Percentiles rank a stretch among this genome's conserved stretches.
Evolutionary conservation across 2,329 filamentous ascomycete species (phyloP).

Genomic region (Penicillium oxalicum): DNA sequence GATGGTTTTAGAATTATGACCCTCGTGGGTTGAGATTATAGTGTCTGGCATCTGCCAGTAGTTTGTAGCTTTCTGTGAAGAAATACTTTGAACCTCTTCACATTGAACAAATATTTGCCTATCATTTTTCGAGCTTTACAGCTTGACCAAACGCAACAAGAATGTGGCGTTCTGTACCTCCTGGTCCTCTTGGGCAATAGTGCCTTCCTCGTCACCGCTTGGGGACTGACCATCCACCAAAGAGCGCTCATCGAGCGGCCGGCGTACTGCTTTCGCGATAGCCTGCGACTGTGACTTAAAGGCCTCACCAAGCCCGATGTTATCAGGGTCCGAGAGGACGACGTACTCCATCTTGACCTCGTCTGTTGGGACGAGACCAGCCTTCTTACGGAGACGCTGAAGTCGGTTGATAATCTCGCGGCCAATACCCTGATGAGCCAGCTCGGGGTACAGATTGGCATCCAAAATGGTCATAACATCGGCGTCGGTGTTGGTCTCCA

Average conservation of each 20-base stretch:
- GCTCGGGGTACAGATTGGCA: slow-evolving; percentile 70
- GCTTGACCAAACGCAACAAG: slow-evolving; percentile 66
- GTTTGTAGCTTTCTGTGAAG: too few species aligned
- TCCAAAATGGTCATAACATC: slow-evolving; percentile 92
- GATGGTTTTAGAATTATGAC: too few species aligned
- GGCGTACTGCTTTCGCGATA: slow-evolving; percentile 71
- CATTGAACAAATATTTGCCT: too few species aligned
- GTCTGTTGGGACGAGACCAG: slow-evolving; percentile 81
- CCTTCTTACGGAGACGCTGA: slow-evolving; percentile 89
- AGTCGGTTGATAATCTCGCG: slow-evolving; percentile 91
- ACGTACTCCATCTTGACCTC: slow-evolving; percentile 93
- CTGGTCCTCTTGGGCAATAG: slow-evolving; percentile 78
- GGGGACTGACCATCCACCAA: slow-evolving; percentile 54
- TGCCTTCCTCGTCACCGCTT: slow-evolving; percentile 47
- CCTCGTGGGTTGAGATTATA: too few species aligned
- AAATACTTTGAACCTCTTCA: too few species aligned
- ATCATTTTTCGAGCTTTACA: slow-evolving; percentile 45
- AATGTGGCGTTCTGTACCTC: slow-evolving; percentile 79
- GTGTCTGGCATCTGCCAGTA: too few species aligned
- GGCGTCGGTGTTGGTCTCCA: slow-evolving; percentile 82
- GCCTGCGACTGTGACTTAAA: slow-evolving; percentile 62
- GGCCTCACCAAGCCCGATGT: slow-evolving; percentile 63
- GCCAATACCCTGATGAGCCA: slow-evolving; percentile 81
- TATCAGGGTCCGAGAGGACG: slow-evolving; percentile 71
- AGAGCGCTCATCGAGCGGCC: slow-evolving; percentile 66